Conservation (phyloP, 257 asterid genomes). For the Petunia secreta region DNA sequence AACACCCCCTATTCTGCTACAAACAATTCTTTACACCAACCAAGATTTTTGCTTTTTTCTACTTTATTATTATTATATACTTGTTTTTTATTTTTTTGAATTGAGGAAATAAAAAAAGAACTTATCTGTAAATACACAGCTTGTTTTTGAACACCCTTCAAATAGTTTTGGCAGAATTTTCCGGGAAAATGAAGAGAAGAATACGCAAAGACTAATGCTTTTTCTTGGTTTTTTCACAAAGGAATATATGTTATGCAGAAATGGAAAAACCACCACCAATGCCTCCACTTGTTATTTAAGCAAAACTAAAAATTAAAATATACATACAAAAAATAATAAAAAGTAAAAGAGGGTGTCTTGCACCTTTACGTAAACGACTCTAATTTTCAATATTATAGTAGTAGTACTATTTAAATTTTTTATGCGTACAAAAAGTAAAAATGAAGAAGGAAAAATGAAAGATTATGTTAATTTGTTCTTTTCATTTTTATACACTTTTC, state of each 20-base stretch:
- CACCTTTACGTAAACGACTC: constrained; percentile 58
- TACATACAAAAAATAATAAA: not conserved
- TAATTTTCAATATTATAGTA: not conserved
- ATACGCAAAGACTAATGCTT: constrained; percentile 20
- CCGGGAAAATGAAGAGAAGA: constrained; percentile 39
- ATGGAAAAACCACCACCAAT: constrained; percentile 35
- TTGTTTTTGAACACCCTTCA: constrained; percentile 53
- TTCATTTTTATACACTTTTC: not conserved
- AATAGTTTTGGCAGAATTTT: constrained; percentile 36
- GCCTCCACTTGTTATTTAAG: constrained; percentile 24
- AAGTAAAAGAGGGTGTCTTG: constrained; percentile 32
- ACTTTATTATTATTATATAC: too few relatives aligned
- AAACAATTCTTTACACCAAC: constrained; percentile 17
- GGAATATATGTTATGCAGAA: constrained; percentile 38
- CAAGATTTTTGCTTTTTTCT: constrained; percentile 32
- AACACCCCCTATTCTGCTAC: constrained; percentile 38
- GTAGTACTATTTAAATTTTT: too few relatives aligned
- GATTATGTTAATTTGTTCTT: too few relatives aligned
- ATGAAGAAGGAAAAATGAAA: not conserved
- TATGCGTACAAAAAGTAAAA: too few relatives aligned
- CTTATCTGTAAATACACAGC: constrained; percentile 49
- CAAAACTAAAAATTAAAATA: not conserved
- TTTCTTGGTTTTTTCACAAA: constrained; percentile 17
- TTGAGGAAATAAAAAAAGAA: constrained; percentile 34
- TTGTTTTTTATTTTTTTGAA: constrained; percentile 13